Evolutionary conservation across 805 yeast genomes (phyloP).

Genomic region (Yamadazyma endophytica): DNA sequence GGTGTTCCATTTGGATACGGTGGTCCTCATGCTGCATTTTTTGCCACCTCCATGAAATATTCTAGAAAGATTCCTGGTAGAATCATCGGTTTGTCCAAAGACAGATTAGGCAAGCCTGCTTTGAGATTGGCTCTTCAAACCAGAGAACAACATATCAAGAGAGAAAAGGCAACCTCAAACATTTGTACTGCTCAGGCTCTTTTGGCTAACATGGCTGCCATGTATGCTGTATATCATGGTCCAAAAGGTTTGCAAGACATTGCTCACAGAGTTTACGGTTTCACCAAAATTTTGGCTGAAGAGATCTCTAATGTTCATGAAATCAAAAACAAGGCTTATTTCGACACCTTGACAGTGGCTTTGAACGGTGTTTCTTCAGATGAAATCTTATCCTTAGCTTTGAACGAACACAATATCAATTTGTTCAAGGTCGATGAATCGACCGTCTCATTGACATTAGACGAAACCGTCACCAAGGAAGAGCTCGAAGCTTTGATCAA

Average conservation of each 20-base stretch:
- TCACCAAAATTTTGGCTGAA: conserved; percentile 67
- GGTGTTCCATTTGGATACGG: conserved; percentile 99
- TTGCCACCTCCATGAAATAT: conserved; percentile 75
- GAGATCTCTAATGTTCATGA: conserved; percentile 45
- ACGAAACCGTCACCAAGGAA: conserved; percentile 70
- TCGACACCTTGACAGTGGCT: conserved; percentile 79
- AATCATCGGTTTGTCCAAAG: conserved; percentile 89
- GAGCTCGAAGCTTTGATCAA: conserved; percentile 59
- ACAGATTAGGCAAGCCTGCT: conserved; percentile 86
- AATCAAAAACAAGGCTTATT: conserved; percentile 61
- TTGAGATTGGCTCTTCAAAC: conserved; percentile 92
- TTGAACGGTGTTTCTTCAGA: conserved; percentile 51
- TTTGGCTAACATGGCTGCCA: conserved; percentile 91
- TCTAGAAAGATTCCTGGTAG: conserved; percentile 96
- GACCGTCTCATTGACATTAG: conserved; percentile 77
- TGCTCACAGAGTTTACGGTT: conserved; percentile 70
- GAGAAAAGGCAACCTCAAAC: conserved; percentile 97
- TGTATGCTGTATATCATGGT: conserved; percentile 96
- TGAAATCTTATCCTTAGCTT: conserved; percentile 54
- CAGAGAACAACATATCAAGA: conserved; percentile 95
- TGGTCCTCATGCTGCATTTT: conserved; percentile 98
- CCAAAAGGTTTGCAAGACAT: conserved; percentile 78
- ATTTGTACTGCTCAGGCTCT: conserved; percentile 98
- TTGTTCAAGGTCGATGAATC: conserved; percentile 59
- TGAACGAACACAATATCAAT: conserved; percentile 63